phyloP scores from a whole-genome alignment of 75 land plant species.

The Pseudotsuga menziesii region DNA sequence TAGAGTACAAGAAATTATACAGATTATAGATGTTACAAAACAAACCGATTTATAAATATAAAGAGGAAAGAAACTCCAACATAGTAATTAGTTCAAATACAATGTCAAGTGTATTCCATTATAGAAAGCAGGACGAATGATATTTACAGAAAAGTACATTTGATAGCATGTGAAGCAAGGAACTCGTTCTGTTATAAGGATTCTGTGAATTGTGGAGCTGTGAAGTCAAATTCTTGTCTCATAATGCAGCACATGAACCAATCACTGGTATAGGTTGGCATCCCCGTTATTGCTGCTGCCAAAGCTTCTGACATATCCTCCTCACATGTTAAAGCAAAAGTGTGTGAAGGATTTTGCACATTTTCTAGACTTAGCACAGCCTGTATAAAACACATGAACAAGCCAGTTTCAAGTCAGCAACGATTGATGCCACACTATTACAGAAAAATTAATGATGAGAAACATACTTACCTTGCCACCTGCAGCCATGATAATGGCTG shows the following conservation, averaged over 20 bases:
- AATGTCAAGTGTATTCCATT: not conserved
- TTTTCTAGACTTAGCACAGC: slow-evolving; percentile 30
- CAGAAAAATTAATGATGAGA: not conserved
- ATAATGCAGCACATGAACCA: slow-evolving; percentile 77
- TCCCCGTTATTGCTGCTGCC: slow-evolving; percentile 54
- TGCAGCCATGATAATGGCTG: slow-evolving; percentile 52
- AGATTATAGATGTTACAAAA: not conserved
- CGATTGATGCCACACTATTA: not conserved
- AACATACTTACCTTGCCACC: slow-evolving; percentile 58
- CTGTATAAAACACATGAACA: slow-evolving; percentile 21
- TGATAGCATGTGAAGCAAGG: not conserved
- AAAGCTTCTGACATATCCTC: slow-evolving; percentile 64
- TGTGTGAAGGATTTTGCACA: slow-evolving; percentile 26
- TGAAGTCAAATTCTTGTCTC: slow-evolving; percentile 68
- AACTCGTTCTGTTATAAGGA: slow-evolving; percentile 28
- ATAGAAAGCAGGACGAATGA: not conserved
- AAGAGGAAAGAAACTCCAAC: not conserved
- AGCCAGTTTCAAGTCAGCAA: not conserved
- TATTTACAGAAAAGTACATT: slow-evolving; percentile 1
- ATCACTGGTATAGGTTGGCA: slow-evolving; percentile 58
- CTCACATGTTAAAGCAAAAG: slow-evolving; percentile 62
- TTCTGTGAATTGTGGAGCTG: slow-evolving; percentile 54
- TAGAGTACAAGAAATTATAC: not conserved
- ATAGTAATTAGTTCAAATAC: not conserved
- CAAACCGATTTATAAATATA: not conserved